Evolutionary conservation across 805 yeast species (phyloP).

Genomic region (Komagataella populi): DNA sequence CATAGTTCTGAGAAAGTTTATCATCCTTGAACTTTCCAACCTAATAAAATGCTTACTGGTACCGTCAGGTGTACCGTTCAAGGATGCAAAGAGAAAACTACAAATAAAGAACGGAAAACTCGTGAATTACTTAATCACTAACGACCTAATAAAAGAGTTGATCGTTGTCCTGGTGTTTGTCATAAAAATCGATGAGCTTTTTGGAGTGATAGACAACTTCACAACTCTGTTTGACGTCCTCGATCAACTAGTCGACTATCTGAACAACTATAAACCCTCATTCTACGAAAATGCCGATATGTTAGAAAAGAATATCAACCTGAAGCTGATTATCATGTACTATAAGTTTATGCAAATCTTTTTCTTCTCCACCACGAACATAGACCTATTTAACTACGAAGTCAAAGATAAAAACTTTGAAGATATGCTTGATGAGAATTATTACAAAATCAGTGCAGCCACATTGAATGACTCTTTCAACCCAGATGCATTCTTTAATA

Average conservation of each 20-base stretch:
- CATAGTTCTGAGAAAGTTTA: not conserved
- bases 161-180: not conserved
- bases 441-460: conserved; percentile 14
- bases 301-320: conserved; percentile 7
- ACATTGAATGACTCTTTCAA: conserved; percentile 12
- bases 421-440: conserved; percentile 21
- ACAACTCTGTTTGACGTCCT: conserved; percentile 15
- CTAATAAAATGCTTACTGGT: not conserved
- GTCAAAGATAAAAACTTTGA: conserved; percentile 29
- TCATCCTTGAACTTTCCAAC: not conserved
- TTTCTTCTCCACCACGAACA: conserved; percentile 33
- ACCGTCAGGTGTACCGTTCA: not conserved
- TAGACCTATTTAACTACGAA: conserved; percentile 31
- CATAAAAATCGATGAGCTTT: not conserved
- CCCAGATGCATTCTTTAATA: not conserved
- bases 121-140: not conserved
- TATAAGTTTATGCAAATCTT: conserved; percentile 20
- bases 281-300: conserved; percentile 6
- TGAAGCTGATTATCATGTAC: conserved; percentile 14
- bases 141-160: not conserved
- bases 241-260: conserved; percentile 15
- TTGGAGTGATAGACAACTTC: conserved; percentile 8
- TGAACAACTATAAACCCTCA: conserved; percentile 10
- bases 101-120: not conserved
- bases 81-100: not conserved